These are phyloP conservation scores for Williopsis jadinii DNA, from an alignment of 1,139 yeast genomes.

Conservation along the genomic window DNA sequence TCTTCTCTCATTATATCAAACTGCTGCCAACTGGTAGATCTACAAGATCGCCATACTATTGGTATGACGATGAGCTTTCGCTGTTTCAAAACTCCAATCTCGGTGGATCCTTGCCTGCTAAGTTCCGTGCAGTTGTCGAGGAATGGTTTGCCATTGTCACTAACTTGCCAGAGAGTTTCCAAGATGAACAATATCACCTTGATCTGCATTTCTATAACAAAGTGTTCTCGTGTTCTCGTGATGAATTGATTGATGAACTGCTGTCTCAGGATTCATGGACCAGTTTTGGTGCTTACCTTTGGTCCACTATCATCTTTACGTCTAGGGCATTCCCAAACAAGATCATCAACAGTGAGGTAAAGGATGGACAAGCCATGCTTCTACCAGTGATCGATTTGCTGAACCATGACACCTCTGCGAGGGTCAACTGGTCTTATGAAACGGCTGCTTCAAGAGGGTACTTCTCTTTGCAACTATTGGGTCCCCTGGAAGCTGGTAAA, in stretches of 20 bases:
- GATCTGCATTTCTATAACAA: conserved; percentile 9
- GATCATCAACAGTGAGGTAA: conserved; percentile 26
- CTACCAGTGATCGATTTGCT: conserved; percentile 66
- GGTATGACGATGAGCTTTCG: conserved; percentile 44
- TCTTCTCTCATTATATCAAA: conserved; percentile 42
- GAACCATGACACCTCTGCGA: conserved; percentile 53
- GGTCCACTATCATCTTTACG: conserved; percentile 60
- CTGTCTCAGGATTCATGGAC: conserved; percentile 34
- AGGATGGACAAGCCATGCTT: conserved; percentile 48
- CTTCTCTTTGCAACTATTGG: conserved; percentile 15
- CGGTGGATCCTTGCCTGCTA: conserved; percentile 28
- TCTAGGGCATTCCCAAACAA: conserved; percentile 67
- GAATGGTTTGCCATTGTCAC: conserved; percentile 24
- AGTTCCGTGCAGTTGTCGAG: conserved; percentile 24
- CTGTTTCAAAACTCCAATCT: conserved; percentile 58
- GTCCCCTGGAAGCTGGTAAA: conserved; percentile 27
- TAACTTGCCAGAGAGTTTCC: conserved; percentile 5
- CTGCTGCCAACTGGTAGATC: conserved; percentile 43
- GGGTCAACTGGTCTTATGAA: conserved; percentile 49
- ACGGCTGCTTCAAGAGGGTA: conserved; percentile 5
- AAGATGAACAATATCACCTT: neutral
- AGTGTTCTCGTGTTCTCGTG: conserved; percentile 1
- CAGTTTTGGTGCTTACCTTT: conserved; percentile 49
- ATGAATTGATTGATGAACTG: conserved; percentile 1
- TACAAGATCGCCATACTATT: conserved; percentile 55